Base-by-base conservation (phyloP, 805 yeast species). In the Candida nonsorbophila region DNA sequence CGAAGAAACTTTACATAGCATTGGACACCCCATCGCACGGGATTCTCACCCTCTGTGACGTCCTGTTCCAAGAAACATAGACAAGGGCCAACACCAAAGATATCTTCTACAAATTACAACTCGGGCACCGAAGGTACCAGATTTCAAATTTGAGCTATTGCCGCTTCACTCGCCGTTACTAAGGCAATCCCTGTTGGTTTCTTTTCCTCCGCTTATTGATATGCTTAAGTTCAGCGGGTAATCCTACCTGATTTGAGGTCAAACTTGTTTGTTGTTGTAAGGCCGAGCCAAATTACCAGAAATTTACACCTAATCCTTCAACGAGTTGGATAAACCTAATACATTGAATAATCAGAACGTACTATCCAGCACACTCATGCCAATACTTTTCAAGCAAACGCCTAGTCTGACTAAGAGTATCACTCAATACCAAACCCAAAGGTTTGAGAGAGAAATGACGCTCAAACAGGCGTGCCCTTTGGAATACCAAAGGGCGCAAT, bases 141-240 rank as follows among this genome's bases (percentile, higher is more conserved):
- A 53, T 58, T 58, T 55, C 63, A 58, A 58, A 57, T 53, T 55
- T 58, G 64, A 54, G 62, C 62, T 58, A 28, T 38, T 36, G 33
- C 42, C 38, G 42, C 40, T 55, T 57, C 65, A 52, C 64, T 58
- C 61, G 60, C 64, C 62, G 63, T 54, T 55, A 57, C 62, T 57
- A 45, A 49, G 62, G 63, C 58, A 58, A 58, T 55, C 62, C 64
- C 62, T 49, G 62, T 58, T 57, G 61, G 63, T 57, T 58, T 58
- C 65, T 58, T 58, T 56, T 58, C 63, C 64, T 55, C 62, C 63
- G 63, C 63, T 58, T 56, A 55, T 56, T 58, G 64, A 56, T 55
- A 51, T 58, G 64, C 64, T 56, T 58, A 58, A 57, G 62, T 56
- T 58, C 64, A 57, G 64, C 61, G 63, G 61, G 63, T 57, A 55